Conservation (phyloP, 2,329 filamentous ascomycete species). For the Cytospora leucostoma region DNA sequence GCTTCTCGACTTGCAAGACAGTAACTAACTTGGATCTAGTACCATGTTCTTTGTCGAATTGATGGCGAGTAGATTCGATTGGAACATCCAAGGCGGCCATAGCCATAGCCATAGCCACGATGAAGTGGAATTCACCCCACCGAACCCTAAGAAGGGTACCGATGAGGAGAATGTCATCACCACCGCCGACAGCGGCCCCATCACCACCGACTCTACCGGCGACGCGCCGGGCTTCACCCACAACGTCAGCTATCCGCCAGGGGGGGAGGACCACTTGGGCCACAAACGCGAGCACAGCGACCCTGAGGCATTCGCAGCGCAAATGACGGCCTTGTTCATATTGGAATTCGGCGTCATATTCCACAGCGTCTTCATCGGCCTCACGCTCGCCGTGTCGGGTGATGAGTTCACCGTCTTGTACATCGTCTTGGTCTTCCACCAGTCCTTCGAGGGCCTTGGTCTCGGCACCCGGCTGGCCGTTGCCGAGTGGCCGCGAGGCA, state of each 20-base stretch:
- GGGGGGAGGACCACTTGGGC: slow-evolving; percentile 27
- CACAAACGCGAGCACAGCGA: slow-evolving; percentile 27
- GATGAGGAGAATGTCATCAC: slow-evolving; percentile 20
- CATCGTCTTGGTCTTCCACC: slow-evolving; percentile 63
- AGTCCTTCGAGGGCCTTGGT: slow-evolving; percentile 64
- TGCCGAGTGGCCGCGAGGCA: slow-evolving; percentile 50
- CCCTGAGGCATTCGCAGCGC: slow-evolving; percentile 38
- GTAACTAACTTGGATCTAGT: slow-evolving; percentile 2
- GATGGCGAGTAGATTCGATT: slow-evolving; percentile 28
- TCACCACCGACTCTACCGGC: neutral
- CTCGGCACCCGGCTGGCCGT: slow-evolving; percentile 61
- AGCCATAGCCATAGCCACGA: slow-evolving; percentile 7
- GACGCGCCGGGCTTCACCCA: slow-evolving; percentile 17
- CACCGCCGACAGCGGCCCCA: neutral
- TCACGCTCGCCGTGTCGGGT: slow-evolving; percentile 61
- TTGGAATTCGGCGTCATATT: slow-evolving; percentile 65
- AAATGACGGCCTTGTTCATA: slow-evolving; percentile 49
- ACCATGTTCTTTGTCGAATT: slow-evolving; percentile 28
- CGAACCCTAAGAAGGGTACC: slow-evolving; percentile 8
- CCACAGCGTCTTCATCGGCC: slow-evolving; percentile 64
- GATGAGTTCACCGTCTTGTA: slow-evolving; percentile 60
- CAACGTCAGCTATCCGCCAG: slow-evolving; percentile 27
- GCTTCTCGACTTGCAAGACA: neutral
- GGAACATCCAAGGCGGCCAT: slow-evolving; percentile 19
- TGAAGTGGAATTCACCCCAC: slow-evolving; percentile 8